Conservation (phyloP, 257 asterid species). For the Rehmannia glutinosa region DNA sequence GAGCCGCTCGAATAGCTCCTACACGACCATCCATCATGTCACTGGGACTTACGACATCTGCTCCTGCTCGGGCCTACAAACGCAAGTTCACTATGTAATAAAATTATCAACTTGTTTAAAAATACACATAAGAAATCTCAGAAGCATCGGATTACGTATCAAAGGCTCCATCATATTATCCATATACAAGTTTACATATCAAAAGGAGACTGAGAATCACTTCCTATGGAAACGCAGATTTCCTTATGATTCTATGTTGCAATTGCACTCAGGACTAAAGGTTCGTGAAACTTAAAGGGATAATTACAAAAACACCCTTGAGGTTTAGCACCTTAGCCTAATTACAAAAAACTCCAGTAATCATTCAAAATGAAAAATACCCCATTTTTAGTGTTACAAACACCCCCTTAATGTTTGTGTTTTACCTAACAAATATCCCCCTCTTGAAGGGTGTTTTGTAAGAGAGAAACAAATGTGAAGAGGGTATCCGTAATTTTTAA, state of each 20-base stretch:
- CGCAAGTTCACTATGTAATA: conserved; percentile 4
- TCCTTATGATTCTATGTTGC: not conserved
- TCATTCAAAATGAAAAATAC: no score
- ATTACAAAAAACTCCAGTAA: no score
- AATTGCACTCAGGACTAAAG: not conserved
- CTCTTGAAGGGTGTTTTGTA: no score
- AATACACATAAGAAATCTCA: not conserved
- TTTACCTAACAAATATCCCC: no score
- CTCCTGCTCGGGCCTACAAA: conserved; percentile 92
- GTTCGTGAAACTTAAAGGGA: not conserved
- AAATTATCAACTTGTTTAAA: not conserved
- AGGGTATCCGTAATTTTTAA: no score
- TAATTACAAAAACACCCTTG: not conserved
- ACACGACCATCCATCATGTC: conserved; percentile 99
- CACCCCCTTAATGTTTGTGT: no score
- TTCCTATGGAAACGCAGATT: not conserved
- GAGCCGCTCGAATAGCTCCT: conserved; percentile 90
- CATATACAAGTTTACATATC: no score
- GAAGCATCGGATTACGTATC: not conserved
- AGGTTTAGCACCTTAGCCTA: no score
- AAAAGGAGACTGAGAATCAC: not conserved
- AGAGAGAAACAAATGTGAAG: no score
- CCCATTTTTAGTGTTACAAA: no score
- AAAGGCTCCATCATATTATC: no score
- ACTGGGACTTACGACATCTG: conserved; percentile 98